Percentiles rank a stretch among this genome's conserved stretches.
Evolutionary conservation across 139 green algal species (phyloP).

Genomic region (Edaphochlamys debaryana): DNA sequence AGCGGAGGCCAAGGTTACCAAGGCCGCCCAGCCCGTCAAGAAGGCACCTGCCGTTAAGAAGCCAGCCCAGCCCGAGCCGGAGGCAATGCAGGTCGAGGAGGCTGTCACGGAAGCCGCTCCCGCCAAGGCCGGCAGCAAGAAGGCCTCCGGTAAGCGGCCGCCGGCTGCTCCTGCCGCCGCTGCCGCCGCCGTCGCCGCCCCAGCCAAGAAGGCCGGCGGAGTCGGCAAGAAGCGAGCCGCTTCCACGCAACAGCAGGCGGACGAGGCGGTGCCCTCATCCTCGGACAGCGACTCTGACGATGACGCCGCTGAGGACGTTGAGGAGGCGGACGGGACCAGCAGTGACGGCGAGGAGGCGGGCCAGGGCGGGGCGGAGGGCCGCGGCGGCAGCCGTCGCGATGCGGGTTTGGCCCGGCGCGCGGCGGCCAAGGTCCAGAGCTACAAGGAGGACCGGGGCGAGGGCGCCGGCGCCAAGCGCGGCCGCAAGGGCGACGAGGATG

Average conservation of each 20-base stretch:
- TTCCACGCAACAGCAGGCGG: not conserved
- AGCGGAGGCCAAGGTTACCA: too few species aligned
- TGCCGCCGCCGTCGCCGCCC: too few species aligned
- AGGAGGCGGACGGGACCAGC: not conserved
- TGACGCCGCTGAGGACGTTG: not conserved
- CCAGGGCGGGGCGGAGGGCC: not conserved
- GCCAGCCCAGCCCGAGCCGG: too few species aligned
- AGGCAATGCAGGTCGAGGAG: not conserved
- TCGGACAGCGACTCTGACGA: not conserved
- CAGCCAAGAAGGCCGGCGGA: too few species aligned
- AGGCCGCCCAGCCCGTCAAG: not conserved
- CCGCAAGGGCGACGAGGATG: not conserved
- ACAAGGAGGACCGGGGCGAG: not conserved
- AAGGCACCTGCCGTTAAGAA: not conserved
- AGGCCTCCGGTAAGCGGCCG: not conserved
- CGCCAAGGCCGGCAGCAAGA: not conserved
- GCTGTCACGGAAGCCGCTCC: not conserved
- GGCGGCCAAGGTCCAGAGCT: not conserved
- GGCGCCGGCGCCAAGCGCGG: too few species aligned
- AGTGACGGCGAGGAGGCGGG: not conserved
- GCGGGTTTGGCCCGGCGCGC: not conserved
- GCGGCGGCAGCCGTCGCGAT: too few species aligned
- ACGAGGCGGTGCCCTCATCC: not conserved
- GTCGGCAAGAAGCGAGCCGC: too few species aligned
- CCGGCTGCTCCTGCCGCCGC: not conserved